Percentiles rank a stretch among this genome's conserved stretches.
These are phyloP conservation scores for Fraxinus cuspidata DNA, from an alignment of 257 asterid species.

Conservation along the genomic window DNA sequence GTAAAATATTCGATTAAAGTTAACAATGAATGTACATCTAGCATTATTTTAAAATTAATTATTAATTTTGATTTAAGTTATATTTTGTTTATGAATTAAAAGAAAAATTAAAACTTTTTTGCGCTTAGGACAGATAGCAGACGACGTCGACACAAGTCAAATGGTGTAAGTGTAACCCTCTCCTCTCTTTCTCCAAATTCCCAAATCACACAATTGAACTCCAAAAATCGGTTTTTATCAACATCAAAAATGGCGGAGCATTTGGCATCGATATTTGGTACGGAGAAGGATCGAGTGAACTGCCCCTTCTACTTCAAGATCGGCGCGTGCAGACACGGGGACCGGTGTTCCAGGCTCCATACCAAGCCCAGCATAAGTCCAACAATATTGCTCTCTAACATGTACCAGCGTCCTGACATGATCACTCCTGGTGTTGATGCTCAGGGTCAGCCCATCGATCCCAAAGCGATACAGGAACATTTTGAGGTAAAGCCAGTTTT, in stretches of 20 bases:
- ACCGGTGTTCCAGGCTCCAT: constrained; percentile 94
- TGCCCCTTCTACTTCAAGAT: constrained; percentile 96
- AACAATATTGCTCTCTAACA: constrained; percentile 76
- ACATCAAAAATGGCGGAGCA: constrained; percentile 71
- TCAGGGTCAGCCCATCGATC: constrained; percentile 83
- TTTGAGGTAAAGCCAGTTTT: constrained; percentile 58
- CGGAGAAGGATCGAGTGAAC: constrained; percentile 92
- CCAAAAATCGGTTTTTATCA: background rate
- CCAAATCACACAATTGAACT: background rate
- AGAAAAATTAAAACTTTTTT: too few species aligned
- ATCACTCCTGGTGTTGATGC: constrained; percentile 95
- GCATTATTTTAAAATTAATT: too few species aligned
- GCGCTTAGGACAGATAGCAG: too few species aligned
- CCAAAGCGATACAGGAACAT: constrained; percentile 76
- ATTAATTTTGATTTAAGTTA: too few species aligned
- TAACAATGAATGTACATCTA: too few species aligned
- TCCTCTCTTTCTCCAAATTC: background rate
- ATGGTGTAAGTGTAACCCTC: background rate
- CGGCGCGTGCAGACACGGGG: constrained; percentile 98
- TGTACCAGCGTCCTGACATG: constrained; percentile 96
- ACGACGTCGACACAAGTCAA: background rate
- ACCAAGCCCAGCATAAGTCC: constrained; percentile 95
- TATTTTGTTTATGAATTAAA: too few species aligned
- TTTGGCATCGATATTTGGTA: constrained; percentile 88
- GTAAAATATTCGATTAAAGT: too few species aligned